Conservation (phyloP, 2,329 filamentous ascomycete species). For the Pseudovirgaria hyperparasitica region DNA sequence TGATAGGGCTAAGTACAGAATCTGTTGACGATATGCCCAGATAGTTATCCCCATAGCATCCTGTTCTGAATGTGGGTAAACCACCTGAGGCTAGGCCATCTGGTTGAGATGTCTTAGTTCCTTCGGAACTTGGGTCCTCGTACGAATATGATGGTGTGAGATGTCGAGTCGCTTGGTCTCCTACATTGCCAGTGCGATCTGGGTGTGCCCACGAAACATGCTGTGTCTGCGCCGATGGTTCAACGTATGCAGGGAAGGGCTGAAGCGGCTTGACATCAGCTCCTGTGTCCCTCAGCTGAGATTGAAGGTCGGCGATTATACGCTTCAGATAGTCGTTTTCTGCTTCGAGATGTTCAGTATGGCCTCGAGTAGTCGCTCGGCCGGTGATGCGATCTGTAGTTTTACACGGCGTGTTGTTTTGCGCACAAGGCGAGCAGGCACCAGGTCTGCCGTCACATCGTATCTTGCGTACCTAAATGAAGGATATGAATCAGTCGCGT, state of each 20-base stretch:
- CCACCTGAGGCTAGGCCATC: conserved; percentile 14
- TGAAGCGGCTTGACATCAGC: conserved; percentile 43
- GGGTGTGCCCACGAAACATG: conserved; percentile 5
- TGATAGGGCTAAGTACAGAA: conserved; percentile 57
- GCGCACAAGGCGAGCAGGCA: conserved; percentile 70
- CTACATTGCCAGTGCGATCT: conserved; percentile 7
- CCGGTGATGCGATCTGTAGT: conserved; percentile 82
- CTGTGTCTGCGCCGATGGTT: conserved; percentile 10
- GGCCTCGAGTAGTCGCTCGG: conserved; percentile 64
- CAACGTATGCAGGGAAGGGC: conserved; percentile 22
- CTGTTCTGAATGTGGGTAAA: conserved; percentile 34
- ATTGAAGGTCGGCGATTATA: conserved; percentile 56
- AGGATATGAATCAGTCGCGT: conserved; percentile 3
- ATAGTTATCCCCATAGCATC: conserved; percentile 46
- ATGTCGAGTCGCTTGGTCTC: conserved; percentile 10
- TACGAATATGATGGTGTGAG: too few relatives aligned
- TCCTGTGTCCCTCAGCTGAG: conserved; percentile 47
- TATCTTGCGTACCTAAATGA: conserved; percentile 62
- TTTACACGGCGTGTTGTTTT: conserved; percentile 64
- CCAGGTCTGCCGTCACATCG: conserved; percentile 70
- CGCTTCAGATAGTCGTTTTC: conserved; percentile 55
- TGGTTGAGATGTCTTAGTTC: conserved; percentile 11
- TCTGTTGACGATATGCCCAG: conserved; percentile 52
- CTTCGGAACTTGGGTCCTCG: too few relatives aligned
- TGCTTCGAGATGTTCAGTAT: conserved; percentile 62